These are phyloP conservation scores for Papiliotrema fonsecae DNA, from an alignment of 1,284 basidiomycete species.

Conservation along the genomic window DNA sequence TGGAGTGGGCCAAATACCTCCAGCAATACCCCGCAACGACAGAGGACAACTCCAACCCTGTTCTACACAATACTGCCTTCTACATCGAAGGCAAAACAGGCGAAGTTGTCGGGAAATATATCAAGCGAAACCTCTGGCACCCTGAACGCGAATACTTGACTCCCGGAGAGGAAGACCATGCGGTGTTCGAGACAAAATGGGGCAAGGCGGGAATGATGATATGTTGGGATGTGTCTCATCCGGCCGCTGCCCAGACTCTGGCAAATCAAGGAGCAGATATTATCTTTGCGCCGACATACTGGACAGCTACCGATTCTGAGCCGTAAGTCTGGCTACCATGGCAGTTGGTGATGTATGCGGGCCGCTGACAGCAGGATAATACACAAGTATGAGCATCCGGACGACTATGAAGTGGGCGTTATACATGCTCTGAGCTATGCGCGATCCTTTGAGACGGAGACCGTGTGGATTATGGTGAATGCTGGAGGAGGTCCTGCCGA, in stretches of 20 bases:
- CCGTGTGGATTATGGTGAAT: slow-evolving; percentile 42
- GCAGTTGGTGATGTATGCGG: background rate
- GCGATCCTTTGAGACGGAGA: slow-evolving; percentile 43
- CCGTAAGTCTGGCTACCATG: slow-evolving; percentile 42
- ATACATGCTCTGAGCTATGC: slow-evolving; percentile 32
- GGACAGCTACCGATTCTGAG: slow-evolving; percentile 43
- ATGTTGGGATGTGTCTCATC: slow-evolving; percentile 48
- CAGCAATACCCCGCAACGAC: slow-evolving; percentile 12
- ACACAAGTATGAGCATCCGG: slow-evolving; percentile 19
- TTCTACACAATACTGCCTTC: slow-evolving; percentile 40
- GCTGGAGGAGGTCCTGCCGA: slow-evolving; percentile 30
- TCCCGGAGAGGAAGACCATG: slow-evolving; percentile 29
- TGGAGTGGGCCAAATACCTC: slow-evolving; percentile 32
- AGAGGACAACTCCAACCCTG: slow-evolving; percentile 17
- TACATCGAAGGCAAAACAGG: slow-evolving; percentile 38
- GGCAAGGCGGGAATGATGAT: slow-evolving; percentile 44
- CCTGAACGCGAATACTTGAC: slow-evolving; percentile 45
- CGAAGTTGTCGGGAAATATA: slow-evolving; percentile 30
- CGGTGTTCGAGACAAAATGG: slow-evolving; percentile 43
- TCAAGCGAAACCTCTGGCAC: slow-evolving; percentile 48
- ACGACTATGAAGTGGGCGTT: slow-evolving; percentile 34
- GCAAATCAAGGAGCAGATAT: slow-evolving; percentile 40
- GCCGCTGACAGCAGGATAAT: slow-evolving; percentile 12
- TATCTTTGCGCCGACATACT: slow-evolving; percentile 46
- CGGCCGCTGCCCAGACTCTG: slow-evolving; percentile 31